These are phyloP conservation scores for Saccharomyces uvarum DNA, from an alignment of 1,139 yeast genomes.

Conservation along the genomic window DNA sequence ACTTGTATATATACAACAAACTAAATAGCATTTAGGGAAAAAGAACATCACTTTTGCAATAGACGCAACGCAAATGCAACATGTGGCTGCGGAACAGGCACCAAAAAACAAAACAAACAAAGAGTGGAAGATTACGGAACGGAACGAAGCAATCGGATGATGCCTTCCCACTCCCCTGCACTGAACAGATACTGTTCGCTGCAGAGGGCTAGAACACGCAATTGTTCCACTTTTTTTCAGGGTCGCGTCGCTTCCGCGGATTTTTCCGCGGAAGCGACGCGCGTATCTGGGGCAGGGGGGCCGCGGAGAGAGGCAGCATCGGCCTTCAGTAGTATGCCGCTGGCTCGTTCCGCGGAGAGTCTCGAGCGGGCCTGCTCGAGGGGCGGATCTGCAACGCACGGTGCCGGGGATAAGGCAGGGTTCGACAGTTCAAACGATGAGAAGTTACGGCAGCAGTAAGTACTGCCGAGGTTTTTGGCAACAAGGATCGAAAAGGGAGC, in stretches of 20 bases:
- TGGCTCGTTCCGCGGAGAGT: not conserved
- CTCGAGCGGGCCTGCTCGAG: not conserved
- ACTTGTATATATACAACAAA: not conserved
- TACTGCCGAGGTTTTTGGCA: not conserved
- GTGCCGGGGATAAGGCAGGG: not conserved
- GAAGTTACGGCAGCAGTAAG: not conserved
- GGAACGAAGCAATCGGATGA: not conserved
- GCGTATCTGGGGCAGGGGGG: not conserved
- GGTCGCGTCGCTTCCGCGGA: not conserved
- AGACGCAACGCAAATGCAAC: not conserved
- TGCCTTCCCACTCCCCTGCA: not conserved
- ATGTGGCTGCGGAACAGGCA: not conserved
- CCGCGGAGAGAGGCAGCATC: not conserved
- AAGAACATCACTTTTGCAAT: not conserved
- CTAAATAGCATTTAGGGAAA: not conserved
- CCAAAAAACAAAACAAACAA: not conserved
- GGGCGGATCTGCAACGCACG: not conserved
- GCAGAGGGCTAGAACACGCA: not conserved
- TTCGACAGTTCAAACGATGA: not conserved
- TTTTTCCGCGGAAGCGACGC: not conserved
- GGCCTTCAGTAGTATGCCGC: not conserved
- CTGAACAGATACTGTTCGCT: not conserved
- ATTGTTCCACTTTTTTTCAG: not conserved
- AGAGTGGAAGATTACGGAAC: not conserved
- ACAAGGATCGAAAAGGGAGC: not conserved